Conservation (phyloP, 192 early-diverging fungal species). For the Kappamyces sp. region DNA sequence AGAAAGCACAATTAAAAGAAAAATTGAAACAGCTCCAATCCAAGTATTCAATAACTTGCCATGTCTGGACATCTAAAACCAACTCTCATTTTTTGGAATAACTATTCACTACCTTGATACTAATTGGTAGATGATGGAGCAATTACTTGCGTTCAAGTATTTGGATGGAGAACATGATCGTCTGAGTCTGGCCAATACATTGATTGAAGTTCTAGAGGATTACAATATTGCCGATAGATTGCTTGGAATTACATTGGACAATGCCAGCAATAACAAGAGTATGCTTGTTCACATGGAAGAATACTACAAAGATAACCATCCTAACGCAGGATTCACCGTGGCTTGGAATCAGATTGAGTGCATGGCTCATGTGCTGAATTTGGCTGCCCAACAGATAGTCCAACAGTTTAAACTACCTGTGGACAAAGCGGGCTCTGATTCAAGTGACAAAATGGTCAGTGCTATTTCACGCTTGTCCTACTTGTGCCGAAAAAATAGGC, state of each 20-base stretch:
- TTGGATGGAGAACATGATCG: background rate
- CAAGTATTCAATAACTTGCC: conserved; percentile 5
- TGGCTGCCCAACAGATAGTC: conserved; percentile 7
- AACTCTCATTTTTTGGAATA: conserved; percentile 9
- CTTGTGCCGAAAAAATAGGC: background rate
- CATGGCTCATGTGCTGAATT: conserved; percentile 11
- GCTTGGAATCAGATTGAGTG: conserved; percentile 14
- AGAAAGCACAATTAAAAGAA: background rate
- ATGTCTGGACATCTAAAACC: conserved; percentile 9
- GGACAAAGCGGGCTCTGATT: too few species aligned
- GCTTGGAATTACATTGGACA: conserved; percentile 10
- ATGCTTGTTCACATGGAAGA: conserved; percentile 1
- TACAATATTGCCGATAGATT: conserved; percentile 2
- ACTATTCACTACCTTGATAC: conserved; percentile 9
- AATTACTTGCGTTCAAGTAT: conserved; percentile 2
- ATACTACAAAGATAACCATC: conserved; percentile 1
- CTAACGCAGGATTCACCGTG: background rate
- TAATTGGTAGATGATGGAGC: conserved; percentile 1
- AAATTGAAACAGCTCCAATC: background rate
- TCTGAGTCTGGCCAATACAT: background rate
- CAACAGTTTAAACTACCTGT: too few species aligned
- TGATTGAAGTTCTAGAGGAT: conserved; percentile 13
- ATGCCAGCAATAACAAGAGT: conserved; percentile 10
- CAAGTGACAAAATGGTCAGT: too few species aligned
- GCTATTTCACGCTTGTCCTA: too few species aligned